A percentile compares a stretch with the other conserved stretches of the same genome.
These are phyloP conservation scores for Gelatoporia subvermispora DNA, from an alignment of 768 basidiomycete species.

Conservation along the genomic window DNA sequence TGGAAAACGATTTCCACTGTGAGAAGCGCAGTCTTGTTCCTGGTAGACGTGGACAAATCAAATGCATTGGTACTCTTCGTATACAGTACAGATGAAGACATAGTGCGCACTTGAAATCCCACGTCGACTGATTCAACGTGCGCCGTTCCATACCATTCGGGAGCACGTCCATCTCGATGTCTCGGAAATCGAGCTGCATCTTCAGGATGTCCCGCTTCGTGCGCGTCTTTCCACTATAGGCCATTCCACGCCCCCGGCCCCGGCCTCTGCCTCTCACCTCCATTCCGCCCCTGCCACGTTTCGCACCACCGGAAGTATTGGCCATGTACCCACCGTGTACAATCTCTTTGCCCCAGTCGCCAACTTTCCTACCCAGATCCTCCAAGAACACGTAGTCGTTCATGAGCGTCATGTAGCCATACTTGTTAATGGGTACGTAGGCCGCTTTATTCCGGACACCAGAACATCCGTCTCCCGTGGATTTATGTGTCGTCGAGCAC, in stretches of 20 bases:
- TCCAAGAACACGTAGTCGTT: constrained; percentile 86
- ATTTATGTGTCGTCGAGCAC: constrained; percentile 70
- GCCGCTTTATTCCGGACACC: constrained; percentile 70
- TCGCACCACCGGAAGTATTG: constrained; percentile 7
- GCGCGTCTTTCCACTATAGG: constrained; percentile 26
- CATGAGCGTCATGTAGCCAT: constrained; percentile 85
- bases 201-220: constrained; percentile 67
- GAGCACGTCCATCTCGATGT: constrained; percentile 72
- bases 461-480: constrained; percentile 46
- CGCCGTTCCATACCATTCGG: constrained; percentile 80
- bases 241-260: constrained; percentile 27
- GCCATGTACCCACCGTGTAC: constrained; percentile 52
- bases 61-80: neutral
- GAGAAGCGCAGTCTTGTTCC: constrained; percentile 61
- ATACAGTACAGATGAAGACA: constrained; percentile 9
- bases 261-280: constrained; percentile 23
- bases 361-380: constrained; percentile 71
- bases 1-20: constrained; percentile 74
- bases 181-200: constrained; percentile 59
- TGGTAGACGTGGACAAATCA: constrained; percentile 22
- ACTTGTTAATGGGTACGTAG: constrained; percentile 79
- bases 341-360: constrained; percentile 70
- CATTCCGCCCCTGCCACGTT: constrained; percentile 10
- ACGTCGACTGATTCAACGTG: constrained; percentile 74
- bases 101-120: constrained; percentile 69